These are phyloP conservation scores for Straminergon stramineum DNA, from an alignment of 225 moss, liverwort and hornwort genomes.

Conservation along the genomic window DNA sequence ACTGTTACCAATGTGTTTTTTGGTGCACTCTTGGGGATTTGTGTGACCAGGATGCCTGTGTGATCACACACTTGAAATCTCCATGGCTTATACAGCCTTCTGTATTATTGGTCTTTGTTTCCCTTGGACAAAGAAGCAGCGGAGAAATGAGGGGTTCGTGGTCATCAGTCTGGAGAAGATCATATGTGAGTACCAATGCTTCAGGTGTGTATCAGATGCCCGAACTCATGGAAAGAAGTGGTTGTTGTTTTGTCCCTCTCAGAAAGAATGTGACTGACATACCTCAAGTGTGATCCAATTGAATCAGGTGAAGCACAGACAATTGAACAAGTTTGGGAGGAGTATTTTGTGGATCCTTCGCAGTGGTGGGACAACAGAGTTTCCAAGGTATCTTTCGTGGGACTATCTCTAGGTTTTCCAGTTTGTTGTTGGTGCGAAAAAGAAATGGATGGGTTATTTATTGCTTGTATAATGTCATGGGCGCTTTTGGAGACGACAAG, in stretches of 20 bases:
- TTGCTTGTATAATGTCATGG: not conserved
- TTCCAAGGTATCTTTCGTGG: not conserved
- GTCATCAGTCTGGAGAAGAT: not conserved
- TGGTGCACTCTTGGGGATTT: not conserved
- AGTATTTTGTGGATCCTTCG: not conserved
- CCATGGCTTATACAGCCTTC: not conserved
- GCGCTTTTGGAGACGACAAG: not conserved
- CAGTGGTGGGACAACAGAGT: not conserved
- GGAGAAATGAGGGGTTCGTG: not conserved
- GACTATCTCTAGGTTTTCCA: not conserved
- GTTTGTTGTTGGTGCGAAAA: not conserved
- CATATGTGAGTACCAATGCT: not conserved
- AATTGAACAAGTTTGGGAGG: not conserved
- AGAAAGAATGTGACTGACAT: not conserved
- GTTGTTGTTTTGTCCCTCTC: not conserved
- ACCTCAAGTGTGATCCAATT: not conserved
- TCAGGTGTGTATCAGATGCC: not conserved
- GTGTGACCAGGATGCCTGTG: not conserved
- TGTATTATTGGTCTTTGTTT: not conserved
- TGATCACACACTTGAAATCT: not conserved
- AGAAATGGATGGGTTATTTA: not conserved
- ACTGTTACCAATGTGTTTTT: not conserved
- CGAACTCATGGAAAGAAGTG: not conserved
- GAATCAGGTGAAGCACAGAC: not conserved
- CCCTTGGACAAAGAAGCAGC: not conserved